These are phyloP conservation scores for Streptanthus diversifolius DNA, from an alignment of 345 rosid species.

Conservation along the genomic window DNA sequence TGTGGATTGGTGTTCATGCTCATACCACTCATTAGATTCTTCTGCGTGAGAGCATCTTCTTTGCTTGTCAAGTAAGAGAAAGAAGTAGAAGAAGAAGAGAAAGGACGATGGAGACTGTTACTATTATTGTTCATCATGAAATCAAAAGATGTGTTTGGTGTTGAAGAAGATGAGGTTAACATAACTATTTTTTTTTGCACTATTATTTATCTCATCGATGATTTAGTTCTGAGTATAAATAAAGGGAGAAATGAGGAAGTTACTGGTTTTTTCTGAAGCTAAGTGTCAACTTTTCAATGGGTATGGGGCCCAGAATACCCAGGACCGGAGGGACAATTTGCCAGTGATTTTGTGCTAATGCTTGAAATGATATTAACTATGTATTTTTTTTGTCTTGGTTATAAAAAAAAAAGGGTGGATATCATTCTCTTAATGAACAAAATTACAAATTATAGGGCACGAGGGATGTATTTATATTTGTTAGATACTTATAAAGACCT, in stretches of 20 bases:
- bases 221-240: constrained; percentile 16
- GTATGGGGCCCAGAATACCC: neutral
- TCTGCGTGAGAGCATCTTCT: constrained; percentile 40
- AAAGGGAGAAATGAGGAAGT: constrained; percentile 10
- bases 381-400: constrained; percentile 28
- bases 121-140: constrained; percentile 30
- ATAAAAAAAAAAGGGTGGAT: constrained; percentile 11
- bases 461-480: constrained; percentile 29
- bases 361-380: neutral
- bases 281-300: constrained; percentile 8
- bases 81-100: constrained; percentile 36
- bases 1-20: constrained; percentile 17
- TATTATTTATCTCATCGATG: constrained; percentile 2
- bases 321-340: constrained; percentile 6
- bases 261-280: constrained; percentile 18
- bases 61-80: constrained; percentile 41
- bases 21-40: constrained; percentile 31
- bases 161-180: constrained; percentile 27
- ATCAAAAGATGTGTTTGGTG: constrained; percentile 31
- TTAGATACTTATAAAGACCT: neutral
- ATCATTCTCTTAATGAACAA: constrained; percentile 17
- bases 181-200: neutral
- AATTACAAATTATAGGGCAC: constrained; percentile 26
- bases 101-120: constrained; percentile 37
- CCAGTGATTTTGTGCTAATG: constrained; percentile 25